These are phyloP conservation scores for Pulveroboletus sp. DNA, from an alignment of 768 basidiomycete species.

Conservation along the genomic window DNA sequence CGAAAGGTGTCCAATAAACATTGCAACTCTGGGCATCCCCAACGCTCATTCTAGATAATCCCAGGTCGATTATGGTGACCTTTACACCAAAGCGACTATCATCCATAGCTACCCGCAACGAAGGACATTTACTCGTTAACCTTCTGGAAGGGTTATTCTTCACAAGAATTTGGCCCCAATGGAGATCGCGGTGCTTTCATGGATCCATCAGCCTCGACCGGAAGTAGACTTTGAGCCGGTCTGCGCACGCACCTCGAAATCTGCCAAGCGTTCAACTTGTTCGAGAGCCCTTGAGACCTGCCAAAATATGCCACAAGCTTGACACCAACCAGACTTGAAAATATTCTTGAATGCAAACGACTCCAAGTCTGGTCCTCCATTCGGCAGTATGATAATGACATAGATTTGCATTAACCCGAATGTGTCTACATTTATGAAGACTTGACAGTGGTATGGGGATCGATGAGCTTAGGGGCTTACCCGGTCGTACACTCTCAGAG, in stretches of 20 bases:
- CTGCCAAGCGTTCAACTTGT: slow-evolving; percentile 71
- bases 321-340: slow-evolving; percentile 68
- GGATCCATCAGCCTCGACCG: slow-evolving; percentile 1
- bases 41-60: slow-evolving; percentile 79
- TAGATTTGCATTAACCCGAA: slow-evolving; percentile 78
- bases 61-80: slow-evolving; percentile 91
- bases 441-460: slow-evolving; percentile 4
- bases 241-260: slow-evolving; percentile 72
- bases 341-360: slow-evolving; percentile 62
- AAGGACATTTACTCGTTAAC: slow-evolving; percentile 30
- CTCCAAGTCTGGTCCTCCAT: slow-evolving; percentile 90
- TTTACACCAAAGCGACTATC: slow-evolving; percentile 59
- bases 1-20: slow-evolving; percentile 74
- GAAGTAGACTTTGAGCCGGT: background rate
- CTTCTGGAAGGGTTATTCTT: slow-evolving; percentile 43
- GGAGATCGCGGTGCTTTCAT: slow-evolving; percentile 92
- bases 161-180: slow-evolving; percentile 94
- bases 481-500: slow-evolving; percentile 81
- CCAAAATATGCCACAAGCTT: slow-evolving; percentile 88
- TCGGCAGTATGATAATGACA: slow-evolving; percentile 83
- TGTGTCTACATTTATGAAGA: slow-evolving; percentile 45
- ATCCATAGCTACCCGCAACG: slow-evolving; percentile 54
- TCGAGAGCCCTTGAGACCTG: slow-evolving; percentile 77
- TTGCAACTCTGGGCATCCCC: slow-evolving; percentile 42
- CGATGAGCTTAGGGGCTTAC: slow-evolving; percentile 38